These are phyloP conservation scores for Dactylonectria macrodidyma DNA, from an alignment of 2,329 filamentous ascomycete genomes.

Conservation along the genomic window DNA sequence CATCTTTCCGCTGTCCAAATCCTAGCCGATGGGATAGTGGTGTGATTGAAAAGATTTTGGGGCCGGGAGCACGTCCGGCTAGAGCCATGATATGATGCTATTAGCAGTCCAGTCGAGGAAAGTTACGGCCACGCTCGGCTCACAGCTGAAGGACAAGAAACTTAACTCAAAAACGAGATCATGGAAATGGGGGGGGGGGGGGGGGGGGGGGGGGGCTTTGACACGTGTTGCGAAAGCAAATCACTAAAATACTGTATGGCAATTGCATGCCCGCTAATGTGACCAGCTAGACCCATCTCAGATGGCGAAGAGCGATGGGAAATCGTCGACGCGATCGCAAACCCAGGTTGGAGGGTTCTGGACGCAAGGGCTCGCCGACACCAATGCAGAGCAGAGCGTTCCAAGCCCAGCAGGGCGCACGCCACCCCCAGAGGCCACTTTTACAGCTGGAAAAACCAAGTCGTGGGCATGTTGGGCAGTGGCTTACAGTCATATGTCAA, in stretches of 20 bases:
- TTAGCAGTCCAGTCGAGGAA: constrained; percentile 1
- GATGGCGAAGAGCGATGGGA: too few species aligned
- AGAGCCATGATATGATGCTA: background rate
- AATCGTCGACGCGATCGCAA: too few species aligned
- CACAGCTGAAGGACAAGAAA: background rate
- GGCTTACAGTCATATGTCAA: constrained; percentile 6
- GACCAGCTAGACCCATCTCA: too few species aligned
- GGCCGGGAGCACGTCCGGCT: background rate
- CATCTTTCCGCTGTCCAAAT: constrained; percentile 9
- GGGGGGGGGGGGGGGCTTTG: too few species aligned
- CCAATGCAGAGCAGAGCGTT: background rate
- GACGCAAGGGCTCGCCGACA: background rate
- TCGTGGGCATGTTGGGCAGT: background rate
- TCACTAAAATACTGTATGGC: too few species aligned
- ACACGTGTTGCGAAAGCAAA: too few species aligned
- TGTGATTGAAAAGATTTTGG: constrained; percentile 3
- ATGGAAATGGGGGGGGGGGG: background rate
- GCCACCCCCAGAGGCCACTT: background rate
- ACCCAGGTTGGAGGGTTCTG: too few species aligned
- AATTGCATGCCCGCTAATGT: too few species aligned
- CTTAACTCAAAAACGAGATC: background rate
- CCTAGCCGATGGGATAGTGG: constrained; percentile 9
- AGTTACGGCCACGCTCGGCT: background rate
- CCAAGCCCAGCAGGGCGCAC: background rate
- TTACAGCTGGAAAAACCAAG: background rate